phyloP scores from a whole-genome alignment of 129 eudicot genomes.

The Deinandra increscens region DNA sequence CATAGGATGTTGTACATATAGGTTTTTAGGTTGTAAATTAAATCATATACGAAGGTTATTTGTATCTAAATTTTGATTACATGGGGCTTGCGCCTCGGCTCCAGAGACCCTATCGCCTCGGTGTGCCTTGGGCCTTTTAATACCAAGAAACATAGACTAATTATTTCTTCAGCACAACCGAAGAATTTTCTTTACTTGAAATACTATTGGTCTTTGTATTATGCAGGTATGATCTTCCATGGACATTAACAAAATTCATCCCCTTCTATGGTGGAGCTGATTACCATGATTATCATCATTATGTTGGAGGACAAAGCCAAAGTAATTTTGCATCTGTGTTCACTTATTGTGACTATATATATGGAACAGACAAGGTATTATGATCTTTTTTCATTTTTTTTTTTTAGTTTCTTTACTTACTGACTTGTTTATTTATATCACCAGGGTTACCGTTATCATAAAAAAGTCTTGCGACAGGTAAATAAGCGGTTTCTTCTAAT shows the following conservation, averaged over 20 bases:
- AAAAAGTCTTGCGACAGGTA: constrained; percentile 81
- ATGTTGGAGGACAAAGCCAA: constrained; percentile 94
- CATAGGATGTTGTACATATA: no score
- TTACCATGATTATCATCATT: constrained; percentile 96
- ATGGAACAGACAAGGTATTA: constrained; percentile 94
- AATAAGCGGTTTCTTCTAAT: not conserved
- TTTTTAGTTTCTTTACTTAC: constrained; percentile 1
- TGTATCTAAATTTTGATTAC: no score
- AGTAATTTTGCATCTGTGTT: constrained; percentile 93
- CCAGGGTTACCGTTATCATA: constrained; percentile 87
- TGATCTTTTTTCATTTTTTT: not conserved
- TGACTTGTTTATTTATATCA: constrained; percentile 24
- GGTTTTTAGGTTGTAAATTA: no score
- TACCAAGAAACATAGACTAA: no score
- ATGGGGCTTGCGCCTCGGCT: no score
- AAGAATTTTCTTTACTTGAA: not conserved
- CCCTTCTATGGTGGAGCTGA: constrained; percentile 97
- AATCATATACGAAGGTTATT: no score
- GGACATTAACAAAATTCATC: constrained; percentile 75
- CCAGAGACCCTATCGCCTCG: no score
- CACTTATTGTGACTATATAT: constrained; percentile 88
- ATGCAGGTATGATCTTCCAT: constrained; percentile 79
- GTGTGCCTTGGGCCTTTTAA: no score
- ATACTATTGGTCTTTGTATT: constrained; percentile 15
- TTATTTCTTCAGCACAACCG: no score